Evolutionary conservation across 2,329 filamentous ascomycete genomes (phyloP).

Genomic region (Niveomyces coronatus): DNA sequence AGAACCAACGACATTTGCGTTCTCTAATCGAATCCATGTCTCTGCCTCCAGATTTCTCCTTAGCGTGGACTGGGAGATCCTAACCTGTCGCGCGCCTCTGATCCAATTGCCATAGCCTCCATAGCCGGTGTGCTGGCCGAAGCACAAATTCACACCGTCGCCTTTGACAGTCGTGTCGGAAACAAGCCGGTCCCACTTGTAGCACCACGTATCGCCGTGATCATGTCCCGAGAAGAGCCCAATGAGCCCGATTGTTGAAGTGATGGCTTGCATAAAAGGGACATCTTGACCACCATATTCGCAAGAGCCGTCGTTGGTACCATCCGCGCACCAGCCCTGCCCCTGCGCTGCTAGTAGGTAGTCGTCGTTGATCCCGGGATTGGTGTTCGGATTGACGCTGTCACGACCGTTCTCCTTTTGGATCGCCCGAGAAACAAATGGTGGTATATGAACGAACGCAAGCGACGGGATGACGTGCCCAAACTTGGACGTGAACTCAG

Average conservation of each 20-base stretch:
- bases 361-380: constrained; percentile 38
- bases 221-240: constrained; percentile 56
- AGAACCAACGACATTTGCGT: constrained; percentile 37
- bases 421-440: constrained; percentile 30
- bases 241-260: constrained; percentile 42
- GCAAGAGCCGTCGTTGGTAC: constrained; percentile 26
- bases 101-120: constrained; percentile 59
- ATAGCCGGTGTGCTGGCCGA: constrained; percentile 58
- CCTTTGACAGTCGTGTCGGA: constrained; percentile 25
- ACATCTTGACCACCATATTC: constrained; percentile 41
- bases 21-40: constrained; percentile 53
- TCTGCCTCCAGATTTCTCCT: constrained; percentile 30
- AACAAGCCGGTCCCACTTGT: constrained; percentile 32
- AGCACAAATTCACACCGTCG: constrained; percentile 40
- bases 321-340: constrained; percentile 34
- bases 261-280: constrained; percentile 53
- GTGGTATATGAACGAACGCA: constrained; percentile 39
- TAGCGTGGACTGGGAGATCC: constrained; percentile 33
- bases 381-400: constrained; percentile 25
- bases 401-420: constrained; percentile 20
- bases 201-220: constrained; percentile 52
- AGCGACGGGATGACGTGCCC: constrained; percentile 31
- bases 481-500: constrained; percentile 19
- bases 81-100: constrained; percentile 48
- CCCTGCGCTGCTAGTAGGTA: constrained; percentile 30